phyloP scores from a whole-genome alignment of 805 yeast genomes.

The Hagleromyces aurorensis region DNA sequence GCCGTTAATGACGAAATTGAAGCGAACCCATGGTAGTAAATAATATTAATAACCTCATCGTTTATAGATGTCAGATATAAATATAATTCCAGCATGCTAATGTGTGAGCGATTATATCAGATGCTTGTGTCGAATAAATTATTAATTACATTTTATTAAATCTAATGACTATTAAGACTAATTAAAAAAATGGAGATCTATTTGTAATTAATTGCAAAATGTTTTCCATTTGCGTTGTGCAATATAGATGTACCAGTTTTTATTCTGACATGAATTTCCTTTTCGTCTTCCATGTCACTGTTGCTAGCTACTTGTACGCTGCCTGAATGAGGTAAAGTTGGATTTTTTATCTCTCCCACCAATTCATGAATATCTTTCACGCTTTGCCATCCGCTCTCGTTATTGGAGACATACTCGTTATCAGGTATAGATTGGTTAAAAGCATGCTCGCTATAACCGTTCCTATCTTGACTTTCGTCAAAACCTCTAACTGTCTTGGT shows the following conservation, averaged over 20 bases:
- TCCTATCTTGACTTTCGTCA: too few relatives aligned
- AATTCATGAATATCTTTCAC: slow-evolving; percentile 27
- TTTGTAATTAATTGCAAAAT: slow-evolving; percentile 20
- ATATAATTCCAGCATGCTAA: not conserved
- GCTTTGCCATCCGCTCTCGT: slow-evolving; percentile 27
- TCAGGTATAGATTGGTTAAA: slow-evolving; percentile 9
- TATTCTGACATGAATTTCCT: slow-evolving; percentile 36
- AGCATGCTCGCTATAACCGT: too few relatives aligned
- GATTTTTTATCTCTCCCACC: slow-evolving; percentile 7
- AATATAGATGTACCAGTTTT: slow-evolving; percentile 35
- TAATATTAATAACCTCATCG: too few relatives aligned
- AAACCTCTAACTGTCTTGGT: too few relatives aligned
- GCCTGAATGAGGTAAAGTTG: slow-evolving; percentile 1
- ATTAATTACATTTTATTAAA: not conserved
- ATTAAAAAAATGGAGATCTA: not conserved
- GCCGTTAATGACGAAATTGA: slow-evolving; percentile 46
- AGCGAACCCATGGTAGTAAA: slow-evolving; percentile 54
- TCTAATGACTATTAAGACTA: not conserved
- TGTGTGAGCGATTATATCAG: not conserved
- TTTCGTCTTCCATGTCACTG: slow-evolving; percentile 10
- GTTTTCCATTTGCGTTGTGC: slow-evolving; percentile 36
- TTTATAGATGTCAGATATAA: too few relatives aligned
- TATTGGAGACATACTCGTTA: slow-evolving; percentile 9
- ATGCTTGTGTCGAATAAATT: not conserved
- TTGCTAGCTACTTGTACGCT: slow-evolving; percentile 2